Evolutionary conservation across 2,329 filamentous ascomycete genomes (phyloP), one percentile per base, ranked within the genome.

Genomic region (Claviceps sorghi): DNA sequence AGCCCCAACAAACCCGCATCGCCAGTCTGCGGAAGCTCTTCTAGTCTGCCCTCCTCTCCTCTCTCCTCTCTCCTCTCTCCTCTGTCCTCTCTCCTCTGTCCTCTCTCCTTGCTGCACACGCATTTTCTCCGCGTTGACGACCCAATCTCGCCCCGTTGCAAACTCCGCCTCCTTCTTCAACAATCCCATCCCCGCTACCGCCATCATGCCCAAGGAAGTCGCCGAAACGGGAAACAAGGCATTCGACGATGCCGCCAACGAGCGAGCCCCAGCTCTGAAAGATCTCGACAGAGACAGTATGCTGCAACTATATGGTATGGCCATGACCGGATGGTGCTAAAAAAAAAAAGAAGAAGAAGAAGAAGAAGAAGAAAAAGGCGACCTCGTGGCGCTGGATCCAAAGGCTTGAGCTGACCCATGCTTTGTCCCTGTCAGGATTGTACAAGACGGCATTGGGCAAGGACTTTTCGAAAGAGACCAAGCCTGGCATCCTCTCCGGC

Each of bases 221-320:
- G 40, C 38, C 26, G 26, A 22, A 9, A 50, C 49, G 1, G 40
- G 13, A 41, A 44, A 50, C 49, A 22, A 36, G 40, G 29, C 40
- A 21, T 50, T 44, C 19, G 40, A 50, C 17, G 36, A 42, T 17
- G 49, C 40, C 29, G 41, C 49, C 40, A 50, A 50, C 29, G 26
- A 19, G n/a, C 19, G 49, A 44, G 49, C 49, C 2, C n/a, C 26
- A 3, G 40, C 38, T 10, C n/a, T 50, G 40, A 50, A 42, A 6
- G 49, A 32, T 26, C 49, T 50, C 40, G n/a, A 22, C 29, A 34
- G 19, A 4, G 40, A 50, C 13, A 10, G 21, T 3, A n/a, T 43
- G 49, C 49, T 50, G 7, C 3, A 50, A 19, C 29, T 50, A 15
- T 50, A 50, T 29, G 49, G 49, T 50, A 50, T n/a, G 49, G 9